Evolutionary conservation across 139 green algal species (phyloP), one percentile per base, ranked within the genome.

Genomic region (Picochlorum sp.): DNA sequence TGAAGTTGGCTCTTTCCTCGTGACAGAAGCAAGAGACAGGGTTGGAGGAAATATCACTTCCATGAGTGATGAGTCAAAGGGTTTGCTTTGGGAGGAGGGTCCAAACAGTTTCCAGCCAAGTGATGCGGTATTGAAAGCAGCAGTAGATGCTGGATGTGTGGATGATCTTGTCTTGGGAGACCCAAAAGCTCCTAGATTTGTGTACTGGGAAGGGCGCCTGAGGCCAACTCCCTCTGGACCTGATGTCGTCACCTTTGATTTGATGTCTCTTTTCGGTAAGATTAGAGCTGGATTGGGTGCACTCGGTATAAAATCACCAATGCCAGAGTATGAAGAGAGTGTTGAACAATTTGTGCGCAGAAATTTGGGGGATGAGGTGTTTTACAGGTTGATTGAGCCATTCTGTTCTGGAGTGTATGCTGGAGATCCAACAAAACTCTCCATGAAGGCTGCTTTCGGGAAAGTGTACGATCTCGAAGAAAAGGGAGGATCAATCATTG

Each of bases 381-480:
- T 96, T 74, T 79, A 93, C 67, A 78, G 91, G 45, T 81, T 97
- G 15, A 97, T 99, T 44, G 94, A 99, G 79, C 92, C 94, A 56
- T 98, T 97, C 81, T 98, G 94, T 88, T 95, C 85, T 9, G 94
- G 94, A 28, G 94, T 99, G 66, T 99, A 99, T 68, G 92, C 94
- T 14, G 94, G 94, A 21, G 80, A 98, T 76, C 92, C 93, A 7
- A 68, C 86, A 21, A 97, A 97, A 78, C 88, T 99, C 38, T 92
- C 81, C 69, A 96, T 97, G 85, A 90, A 95, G 83, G 94, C 94
- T 5, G 94, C 94, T 1, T 97, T 98, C 69, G 81, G 86, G 18
- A 94, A 86, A 78, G 90, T 95, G 58, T 86, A 86, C 71, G 75
- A 82, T 2, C 74, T 99, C 45, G 93, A 99, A 79, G 69, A 90